phyloP scores from a whole-genome alignment of 2,329 filamentous ascomycete genomes.

The Parafenestella ontariensis region DNA sequence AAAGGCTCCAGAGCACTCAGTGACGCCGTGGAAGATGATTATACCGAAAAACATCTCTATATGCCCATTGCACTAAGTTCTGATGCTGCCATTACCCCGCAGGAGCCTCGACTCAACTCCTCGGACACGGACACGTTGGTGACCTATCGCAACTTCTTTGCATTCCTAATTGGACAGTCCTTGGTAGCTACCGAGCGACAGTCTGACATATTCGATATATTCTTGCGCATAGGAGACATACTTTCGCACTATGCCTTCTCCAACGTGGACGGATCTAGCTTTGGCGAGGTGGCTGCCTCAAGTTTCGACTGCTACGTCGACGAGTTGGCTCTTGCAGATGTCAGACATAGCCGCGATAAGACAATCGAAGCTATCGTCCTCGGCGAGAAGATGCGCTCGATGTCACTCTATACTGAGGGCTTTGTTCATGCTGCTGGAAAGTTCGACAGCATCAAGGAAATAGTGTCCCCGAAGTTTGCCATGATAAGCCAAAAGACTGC shows the following conservation, averaged over 20 bases:
- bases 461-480: constrained; percentile 72
- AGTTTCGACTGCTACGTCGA: constrained; percentile 80
- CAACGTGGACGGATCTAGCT: constrained; percentile 69
- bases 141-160: constrained; percentile 68
- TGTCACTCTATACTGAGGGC: constrained; percentile 85
- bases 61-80: constrained; percentile 64
- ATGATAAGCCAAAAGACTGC: constrained; percentile 74
- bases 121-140: constrained; percentile 65
- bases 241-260: constrained; percentile 66
- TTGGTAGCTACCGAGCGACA: constrained; percentile 65
- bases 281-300: constrained; percentile 65
- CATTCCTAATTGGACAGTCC: constrained; percentile 68
- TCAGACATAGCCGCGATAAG: constrained; percentile 82
- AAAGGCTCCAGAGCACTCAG: constrained; percentile 58
- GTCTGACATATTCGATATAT: constrained; percentile 64
- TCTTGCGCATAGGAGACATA: constrained; percentile 66
- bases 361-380: constrained; percentile 89
- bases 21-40: constrained; percentile 56
- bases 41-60: constrained; percentile 62
- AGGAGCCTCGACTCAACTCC: constrained; percentile 42
- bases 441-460: constrained; percentile 73
- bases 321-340: constrained; percentile 78
- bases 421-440: constrained; percentile 92
- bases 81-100: constrained; percentile 51
- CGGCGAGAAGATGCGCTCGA: constrained; percentile 83